phyloP scores from a whole-genome alignment of 108 stramenopile species.

The Mediolabrus comicus region DNA sequence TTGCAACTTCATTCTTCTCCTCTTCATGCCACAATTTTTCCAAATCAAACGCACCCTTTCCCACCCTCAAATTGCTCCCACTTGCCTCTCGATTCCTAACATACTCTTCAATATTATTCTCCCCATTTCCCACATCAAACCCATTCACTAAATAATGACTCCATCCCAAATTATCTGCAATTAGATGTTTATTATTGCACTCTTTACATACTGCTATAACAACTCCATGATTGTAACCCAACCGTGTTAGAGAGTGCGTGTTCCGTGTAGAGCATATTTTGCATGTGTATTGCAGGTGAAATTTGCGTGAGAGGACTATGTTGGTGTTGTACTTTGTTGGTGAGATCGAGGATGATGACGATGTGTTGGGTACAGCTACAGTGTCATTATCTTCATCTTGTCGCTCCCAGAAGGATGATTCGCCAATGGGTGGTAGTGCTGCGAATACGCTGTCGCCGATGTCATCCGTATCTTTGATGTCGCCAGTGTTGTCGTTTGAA shows the following conservation, averaged over 20 bases:
- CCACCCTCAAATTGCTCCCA: constrained; percentile 18
- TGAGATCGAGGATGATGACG: background rate
- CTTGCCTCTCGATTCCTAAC: constrained; percentile 19
- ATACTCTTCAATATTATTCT: constrained; percentile 65
- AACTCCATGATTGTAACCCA: constrained; percentile 69
- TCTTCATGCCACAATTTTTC: constrained; percentile 34
- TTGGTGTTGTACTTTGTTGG: background rate
- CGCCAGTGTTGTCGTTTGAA: too few relatives aligned
- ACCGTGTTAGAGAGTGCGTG: constrained; percentile 31
- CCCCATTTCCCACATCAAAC: constrained; percentile 51
- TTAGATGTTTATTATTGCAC: constrained; percentile 66
- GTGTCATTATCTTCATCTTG: background rate
- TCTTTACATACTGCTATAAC: constrained; percentile 77
- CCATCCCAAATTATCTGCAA: constrained; percentile 79
- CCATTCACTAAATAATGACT: constrained; percentile 39
- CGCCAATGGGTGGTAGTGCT: constrained; percentile 10
- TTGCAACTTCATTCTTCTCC: background rate
- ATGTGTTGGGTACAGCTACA: background rate
- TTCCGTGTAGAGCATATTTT: constrained; percentile 72
- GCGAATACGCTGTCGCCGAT: background rate
- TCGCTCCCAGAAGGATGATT: constrained; percentile 19
- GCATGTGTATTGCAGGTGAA: constrained; percentile 82
- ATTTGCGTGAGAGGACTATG: constrained; percentile 47
- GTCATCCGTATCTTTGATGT: background rate
- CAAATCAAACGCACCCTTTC: constrained; percentile 36